Conservation (phyloP, 2,329 filamentous ascomycete genomes). For the Plectosphaerella plurivora region DNA sequence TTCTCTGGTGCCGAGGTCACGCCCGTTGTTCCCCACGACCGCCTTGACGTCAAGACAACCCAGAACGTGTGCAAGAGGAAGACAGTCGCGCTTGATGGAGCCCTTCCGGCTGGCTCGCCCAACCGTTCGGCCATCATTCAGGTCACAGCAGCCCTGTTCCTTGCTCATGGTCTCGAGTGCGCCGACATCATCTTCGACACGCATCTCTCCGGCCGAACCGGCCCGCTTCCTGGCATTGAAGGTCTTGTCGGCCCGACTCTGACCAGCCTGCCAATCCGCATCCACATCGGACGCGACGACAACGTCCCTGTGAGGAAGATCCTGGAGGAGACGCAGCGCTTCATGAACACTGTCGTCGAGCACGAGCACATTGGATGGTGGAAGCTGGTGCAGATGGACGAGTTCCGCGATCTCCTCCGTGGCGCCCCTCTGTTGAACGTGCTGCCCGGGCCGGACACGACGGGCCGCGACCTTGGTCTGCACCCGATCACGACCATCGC, state of each 20-base stretch:
- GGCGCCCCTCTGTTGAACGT: background rate
- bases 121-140: background rate
- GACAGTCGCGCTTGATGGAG: background rate
- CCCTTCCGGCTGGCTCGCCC: background rate
- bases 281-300: background rate
- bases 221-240: background rate
- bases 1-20: background rate
- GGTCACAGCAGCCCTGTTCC: background rate
- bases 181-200: constrained; percentile 1
- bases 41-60: background rate
- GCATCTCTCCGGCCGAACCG: background rate
- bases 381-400: background rate
- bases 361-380: constrained; percentile 2
- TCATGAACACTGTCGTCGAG: background rate
- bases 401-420: background rate
- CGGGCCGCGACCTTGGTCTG: background rate
- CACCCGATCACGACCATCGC: background rate
- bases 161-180: background rate
- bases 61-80: background rate
- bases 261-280: background rate
- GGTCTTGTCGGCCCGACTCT: background rate
- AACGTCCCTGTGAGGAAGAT: background rate
- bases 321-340: background rate
- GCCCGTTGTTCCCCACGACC: background rate
- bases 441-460: background rate